Evolutionary conservation across 768 basidiomycete species (phyloP).

Genomic region (Xanthoconium stramineum): DNA sequence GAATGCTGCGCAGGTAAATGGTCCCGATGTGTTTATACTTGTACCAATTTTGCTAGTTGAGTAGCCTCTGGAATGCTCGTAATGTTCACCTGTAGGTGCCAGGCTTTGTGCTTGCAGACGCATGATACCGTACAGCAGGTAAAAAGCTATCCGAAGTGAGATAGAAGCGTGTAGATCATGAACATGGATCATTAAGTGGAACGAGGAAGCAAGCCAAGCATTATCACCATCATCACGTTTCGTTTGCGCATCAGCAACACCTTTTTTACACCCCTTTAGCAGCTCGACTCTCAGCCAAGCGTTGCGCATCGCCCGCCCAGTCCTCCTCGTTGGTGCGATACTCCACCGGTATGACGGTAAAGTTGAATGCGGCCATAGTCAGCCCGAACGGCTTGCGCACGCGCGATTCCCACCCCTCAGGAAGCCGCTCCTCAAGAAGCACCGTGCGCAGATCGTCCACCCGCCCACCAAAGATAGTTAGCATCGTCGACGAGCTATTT

Average conservation of each 20-base stretch:
- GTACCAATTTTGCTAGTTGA: neutral
- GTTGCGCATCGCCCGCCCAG: slow-evolving; percentile 13
- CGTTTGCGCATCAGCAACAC: too few species aligned
- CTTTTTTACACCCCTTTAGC: neutral
- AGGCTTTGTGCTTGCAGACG: too few species aligned
- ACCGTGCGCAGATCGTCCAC: slow-evolving; percentile 52
- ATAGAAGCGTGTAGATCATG: neutral
- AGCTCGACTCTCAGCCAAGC: neutral
- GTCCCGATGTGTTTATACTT: neutral
- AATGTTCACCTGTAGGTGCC: too few species aligned
- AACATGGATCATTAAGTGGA: neutral
- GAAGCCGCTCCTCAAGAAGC: slow-evolving; percentile 65
- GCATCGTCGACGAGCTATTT: slow-evolving; percentile 59
- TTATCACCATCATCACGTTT: too few species aligned
- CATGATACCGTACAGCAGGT: neutral
- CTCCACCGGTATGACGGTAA: slow-evolving; percentile 25
- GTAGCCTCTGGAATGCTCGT: too few species aligned
- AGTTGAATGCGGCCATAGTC: slow-evolving; percentile 57
- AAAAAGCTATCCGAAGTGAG: neutral
- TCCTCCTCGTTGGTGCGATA: slow-evolving; percentile 18
- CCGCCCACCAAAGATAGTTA: slow-evolving; percentile 67
- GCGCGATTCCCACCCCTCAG: slow-evolving; percentile 68
- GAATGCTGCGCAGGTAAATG: neutral
- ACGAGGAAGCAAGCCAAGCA: neutral
- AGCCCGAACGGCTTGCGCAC: slow-evolving; percentile 53